Evolutionary conservation across 2,329 filamentous ascomycete species (phyloP), one percentile per base, ranked within the genome.

Genomic region (Penicillium polonicum): DNA sequence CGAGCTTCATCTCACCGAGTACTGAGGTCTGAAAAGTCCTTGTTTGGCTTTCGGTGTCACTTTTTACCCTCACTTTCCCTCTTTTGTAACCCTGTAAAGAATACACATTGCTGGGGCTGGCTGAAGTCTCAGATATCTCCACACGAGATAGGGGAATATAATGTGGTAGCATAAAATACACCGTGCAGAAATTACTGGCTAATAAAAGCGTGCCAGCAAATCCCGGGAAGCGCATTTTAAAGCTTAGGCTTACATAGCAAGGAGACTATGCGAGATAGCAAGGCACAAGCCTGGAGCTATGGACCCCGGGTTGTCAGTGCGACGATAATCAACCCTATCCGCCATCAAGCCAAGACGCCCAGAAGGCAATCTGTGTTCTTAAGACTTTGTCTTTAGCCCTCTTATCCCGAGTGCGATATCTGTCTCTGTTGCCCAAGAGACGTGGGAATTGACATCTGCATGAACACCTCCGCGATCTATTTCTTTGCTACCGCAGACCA

Each of bases 281-380:
- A 50, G 33, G 27, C 23, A 45, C 31, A 38, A 27, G 35, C 43
- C 52, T 55, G 46, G 42, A 53, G 19, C 53, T 25, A 50, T 55
- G 49, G 53, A 62, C 57, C 51, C 59, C 39, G 53, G 57, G 57
- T 59, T 63, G 58, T 55, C 38, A 38, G 61, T 64, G 36, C 54
- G 49, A 61, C 61, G 7, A 42, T 35, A 44, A 45, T 21, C 17
- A 49, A 44, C 58, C 29, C 46, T 46, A 25, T 57, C 50, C 27
- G 46, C 49, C 33, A 49, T 46, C 39, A 29, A 39, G 19, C 35
- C 39, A 57, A 35, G 41, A 55, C 39, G 48, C 6, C 48, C 23
- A 27, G 44, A 52, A 55, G 52, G 25, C 6, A 31, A 23, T 48
- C 23, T 44, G 48, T 52, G 27, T 27, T 21, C 4, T 12, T 9